phyloP scores from a whole-genome alignment of 2,329 filamentous ascomycete species.

The Clonostachys byssicola region DNA sequence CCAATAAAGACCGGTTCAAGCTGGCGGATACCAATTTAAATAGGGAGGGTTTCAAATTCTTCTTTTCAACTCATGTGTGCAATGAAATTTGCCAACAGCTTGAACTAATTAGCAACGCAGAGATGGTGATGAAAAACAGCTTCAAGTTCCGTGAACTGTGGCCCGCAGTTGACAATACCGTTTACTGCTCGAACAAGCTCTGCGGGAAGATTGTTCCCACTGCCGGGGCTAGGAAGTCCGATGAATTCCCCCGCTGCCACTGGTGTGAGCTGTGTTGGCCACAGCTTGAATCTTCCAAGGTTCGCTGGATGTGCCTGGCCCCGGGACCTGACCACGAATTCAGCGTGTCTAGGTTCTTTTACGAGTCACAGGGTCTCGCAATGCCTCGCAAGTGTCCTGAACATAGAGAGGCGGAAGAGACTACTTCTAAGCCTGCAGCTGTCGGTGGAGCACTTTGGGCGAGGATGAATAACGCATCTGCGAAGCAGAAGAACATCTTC shows the following conservation, averaged over 20 bases:
- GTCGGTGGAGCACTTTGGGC: too few species aligned
- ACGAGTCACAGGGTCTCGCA: constrained; percentile 21
- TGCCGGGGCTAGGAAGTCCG: constrained; percentile 10
- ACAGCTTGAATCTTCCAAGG: constrained; percentile 15
- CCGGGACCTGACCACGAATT: constrained; percentile 20
- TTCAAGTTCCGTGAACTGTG: constrained; percentile 21
- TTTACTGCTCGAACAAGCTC: constrained; percentile 33
- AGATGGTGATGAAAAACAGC: constrained; percentile 10
- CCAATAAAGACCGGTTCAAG: constrained; percentile 22
- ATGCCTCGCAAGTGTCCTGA: constrained; percentile 13
- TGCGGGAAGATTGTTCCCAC: constrained; percentile 24
- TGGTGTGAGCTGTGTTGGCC: constrained; percentile 26
- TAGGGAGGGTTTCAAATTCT: constrained; percentile 28
- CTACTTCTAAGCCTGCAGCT: neutral
- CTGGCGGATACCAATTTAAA: constrained; percentile 23
- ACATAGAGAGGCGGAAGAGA: constrained; percentile 1
- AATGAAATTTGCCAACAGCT: constrained; percentile 22
- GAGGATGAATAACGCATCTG: too few species aligned
- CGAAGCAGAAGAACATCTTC: too few species aligned
- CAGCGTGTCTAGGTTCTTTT: constrained; percentile 23
- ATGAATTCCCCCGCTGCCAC: constrained; percentile 13
- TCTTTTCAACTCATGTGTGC: constrained; percentile 27
- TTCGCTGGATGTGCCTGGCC: constrained; percentile 13
- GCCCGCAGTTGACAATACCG: constrained; percentile 18
- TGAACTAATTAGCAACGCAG: constrained; percentile 14